Evolutionary conservation across 2,329 filamentous ascomycete genomes (phyloP), one percentile per base, ranked within the genome.

Genomic region (Claviceps sp.): DNA sequence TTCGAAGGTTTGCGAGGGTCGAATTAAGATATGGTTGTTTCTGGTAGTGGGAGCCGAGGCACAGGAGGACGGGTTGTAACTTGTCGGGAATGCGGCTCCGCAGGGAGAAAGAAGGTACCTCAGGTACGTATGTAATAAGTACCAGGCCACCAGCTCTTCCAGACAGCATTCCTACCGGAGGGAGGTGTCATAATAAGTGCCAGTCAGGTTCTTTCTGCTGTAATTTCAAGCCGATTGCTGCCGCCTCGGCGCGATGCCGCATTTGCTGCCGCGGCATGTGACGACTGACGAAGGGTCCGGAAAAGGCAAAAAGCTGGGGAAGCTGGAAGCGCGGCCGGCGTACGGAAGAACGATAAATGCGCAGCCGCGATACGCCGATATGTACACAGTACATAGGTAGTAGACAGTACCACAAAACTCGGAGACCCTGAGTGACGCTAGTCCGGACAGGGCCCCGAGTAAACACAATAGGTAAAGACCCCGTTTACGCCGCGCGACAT

Each of bases 381-480:
- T n/a, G n/a, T n/a, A n/a, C n/a, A n/a, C n/a, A n/a, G n/a, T n/a
- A n/a, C n/a, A n/a, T n/a, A n/a, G n/a, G n/a, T n/a, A n/a, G n/a
- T n/a, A n/a, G n/a, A n/a, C n/a, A n/a, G n/a, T n/a, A n/a, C n/a
- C n/a, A n/a, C n/a, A 2, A 23, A 11, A 20, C 4, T 20, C 5
- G 3, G 26, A 40, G 47, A 42, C 51, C 39, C 48, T 34, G 38
- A 39, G 23, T 14, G 16, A 26, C 50, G 54, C 61, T 64, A 64
- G 53, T 47, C 62, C 55, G 16, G 42, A 54, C 56, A 4, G 40
- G 55, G 59, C 23, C 6, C 51, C 50, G 11, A 63, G 61, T 65
- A 64, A 65, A 65, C 63, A 65, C 59, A 55, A 45, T 50, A 23
- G 39, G 34, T 43, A 45, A 29, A 16, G 47, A 37, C 34, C 13